A percentile compares a stretch with the other conserved stretches of the same genome.
Evolutionary conservation across 768 basidiomycete genomes (phyloP).

Genomic region (Russula abietina): DNA sequence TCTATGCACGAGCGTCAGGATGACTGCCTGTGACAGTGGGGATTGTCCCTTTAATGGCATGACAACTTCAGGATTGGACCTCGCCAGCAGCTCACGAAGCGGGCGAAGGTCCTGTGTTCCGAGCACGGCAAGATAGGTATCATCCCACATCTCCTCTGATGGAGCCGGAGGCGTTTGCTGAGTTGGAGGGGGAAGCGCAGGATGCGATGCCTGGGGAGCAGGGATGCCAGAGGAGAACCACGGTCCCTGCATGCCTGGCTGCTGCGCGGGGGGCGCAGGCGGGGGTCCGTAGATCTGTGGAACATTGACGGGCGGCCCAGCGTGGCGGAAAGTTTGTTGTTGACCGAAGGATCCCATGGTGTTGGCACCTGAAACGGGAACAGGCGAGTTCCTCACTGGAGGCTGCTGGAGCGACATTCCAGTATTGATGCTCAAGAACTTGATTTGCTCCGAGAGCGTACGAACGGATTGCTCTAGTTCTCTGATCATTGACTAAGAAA

Average conservation of each 20-base stretch:
- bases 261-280: constrained; percentile 22
- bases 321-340: constrained; percentile 28
- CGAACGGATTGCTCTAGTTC: constrained; percentile 78
- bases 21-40: constrained; percentile 77
- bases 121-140: constrained; percentile 70
- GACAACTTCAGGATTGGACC: constrained; percentile 72
- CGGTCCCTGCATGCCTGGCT: constrained; percentile 30
- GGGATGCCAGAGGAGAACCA: constrained; percentile 67
- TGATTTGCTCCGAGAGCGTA: constrained; percentile 72
- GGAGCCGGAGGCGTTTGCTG: constrained; percentile 49
- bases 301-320: constrained; percentile 34
- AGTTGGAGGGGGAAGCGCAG: constrained; percentile 58
- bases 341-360: constrained; percentile 17
- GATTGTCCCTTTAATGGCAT: constrained; percentile 68
- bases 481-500: constrained; percentile 57
- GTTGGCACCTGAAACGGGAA: constrained; percentile 17
- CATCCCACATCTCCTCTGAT: constrained; percentile 71
- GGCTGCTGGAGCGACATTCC: constrained; percentile 27
- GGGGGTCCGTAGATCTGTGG: constrained; percentile 30
- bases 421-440: constrained; percentile 59
- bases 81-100: constrained; percentile 64
- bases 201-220: constrained; percentile 78
- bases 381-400: constrained; percentile 21
- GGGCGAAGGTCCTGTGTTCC: constrained; percentile 69
- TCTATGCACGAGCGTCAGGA: constrained; percentile 76